These are phyloP conservation scores for Halophytophthora polymorphica DNA, from an alignment of 352 stramenopile species.

Conservation along the genomic window DNA sequence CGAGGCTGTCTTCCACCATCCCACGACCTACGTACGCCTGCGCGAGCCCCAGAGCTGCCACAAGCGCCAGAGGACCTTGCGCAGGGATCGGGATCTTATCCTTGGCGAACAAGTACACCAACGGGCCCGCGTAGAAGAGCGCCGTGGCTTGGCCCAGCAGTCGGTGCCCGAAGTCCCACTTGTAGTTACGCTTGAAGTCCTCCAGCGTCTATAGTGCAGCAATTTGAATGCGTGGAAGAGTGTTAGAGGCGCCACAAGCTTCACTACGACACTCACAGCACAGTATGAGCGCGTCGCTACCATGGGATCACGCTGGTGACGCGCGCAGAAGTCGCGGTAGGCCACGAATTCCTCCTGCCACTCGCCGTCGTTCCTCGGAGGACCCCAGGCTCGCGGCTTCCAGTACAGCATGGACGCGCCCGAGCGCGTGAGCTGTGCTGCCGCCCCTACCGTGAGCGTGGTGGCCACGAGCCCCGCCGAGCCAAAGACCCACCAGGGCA, in stretches of 20 bases:
- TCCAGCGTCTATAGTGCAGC: slow-evolving; percentile 74
- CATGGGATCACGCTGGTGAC: slow-evolving; percentile 85
- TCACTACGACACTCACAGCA: not conserved
- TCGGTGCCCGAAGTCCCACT: slow-evolving; percentile 88
- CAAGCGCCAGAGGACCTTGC: slow-evolving; percentile 36
- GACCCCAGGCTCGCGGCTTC: slow-evolving; percentile 84
- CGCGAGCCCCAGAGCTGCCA: slow-evolving; percentile 37
- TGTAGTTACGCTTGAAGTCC: slow-evolving; percentile 97
- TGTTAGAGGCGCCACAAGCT: no score
- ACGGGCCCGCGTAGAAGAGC: slow-evolving; percentile 86
- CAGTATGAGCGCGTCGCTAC: slow-evolving; percentile 14
- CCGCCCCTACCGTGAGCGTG: slow-evolving; percentile 95
- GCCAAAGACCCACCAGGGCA: slow-evolving; percentile 92
- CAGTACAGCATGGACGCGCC: slow-evolving; percentile 95
- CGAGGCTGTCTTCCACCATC: slow-evolving; percentile 46
- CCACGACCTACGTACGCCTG: slow-evolving; percentile 52
- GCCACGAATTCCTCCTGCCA: slow-evolving; percentile 93
- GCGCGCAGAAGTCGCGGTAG: slow-evolving; percentile 95
- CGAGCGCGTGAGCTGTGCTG: slow-evolving; percentile 93
- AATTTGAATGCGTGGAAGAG: not conserved
- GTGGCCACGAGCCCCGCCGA: slow-evolving; percentile 88
- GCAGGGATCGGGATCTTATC: slow-evolving; percentile 55
- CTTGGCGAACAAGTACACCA: slow-evolving; percentile 89
- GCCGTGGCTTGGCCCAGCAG: slow-evolving; percentile 92
- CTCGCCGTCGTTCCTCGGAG: slow-evolving; percentile 83